Conservation (phyloP, 768 basidiomycete species). For the Lactarius psammicola region DNA sequence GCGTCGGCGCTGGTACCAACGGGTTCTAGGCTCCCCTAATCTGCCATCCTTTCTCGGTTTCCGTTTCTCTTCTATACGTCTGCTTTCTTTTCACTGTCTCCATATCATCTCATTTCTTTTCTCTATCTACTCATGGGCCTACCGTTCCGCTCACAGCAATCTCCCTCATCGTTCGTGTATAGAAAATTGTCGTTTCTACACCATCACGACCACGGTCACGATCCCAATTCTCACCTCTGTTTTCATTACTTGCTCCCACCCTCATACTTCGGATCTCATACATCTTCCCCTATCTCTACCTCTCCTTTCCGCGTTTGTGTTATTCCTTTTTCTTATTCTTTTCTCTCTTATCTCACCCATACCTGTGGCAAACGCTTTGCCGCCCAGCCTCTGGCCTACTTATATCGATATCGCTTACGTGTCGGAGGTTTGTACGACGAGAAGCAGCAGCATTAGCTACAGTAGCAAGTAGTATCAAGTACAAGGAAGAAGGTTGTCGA, state of each 20-base stretch:
- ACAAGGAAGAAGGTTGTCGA: conserved; percentile 5
- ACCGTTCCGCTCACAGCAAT: conserved; percentile 21
- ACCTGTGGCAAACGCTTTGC: neutral
- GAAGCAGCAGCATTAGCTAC: conserved; percentile 15
- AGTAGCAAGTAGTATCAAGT: conserved; percentile 29
- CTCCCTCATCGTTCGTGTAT: conserved; percentile 26
- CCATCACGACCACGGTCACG: conserved; percentile 19
- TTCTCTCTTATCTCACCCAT: conserved; percentile 1
- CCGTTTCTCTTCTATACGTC: neutral
- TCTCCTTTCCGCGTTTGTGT: conserved; percentile 1
- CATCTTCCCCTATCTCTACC: neutral
- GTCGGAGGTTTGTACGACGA: conserved; percentile 19
- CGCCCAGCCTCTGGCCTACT: neutral
- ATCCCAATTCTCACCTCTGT: conserved; percentile 10
- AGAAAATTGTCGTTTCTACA: conserved; percentile 16
- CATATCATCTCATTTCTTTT: conserved; percentile 17
- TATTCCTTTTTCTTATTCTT: conserved; percentile 26
- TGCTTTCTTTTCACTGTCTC: neutral
- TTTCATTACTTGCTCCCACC: neutral
- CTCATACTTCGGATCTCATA: conserved; percentile 10
- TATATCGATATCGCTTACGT: conserved; percentile 11
- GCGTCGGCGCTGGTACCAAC: conserved; percentile 30
- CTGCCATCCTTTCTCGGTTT: neutral
- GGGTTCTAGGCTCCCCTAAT: conserved; percentile 38
- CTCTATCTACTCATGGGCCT: conserved; percentile 14